Evolutionary conservation across 306 rosid genomes (phyloP), one percentile per base, ranked within the genome.

Genomic region (Canavalia gladiata): DNA sequence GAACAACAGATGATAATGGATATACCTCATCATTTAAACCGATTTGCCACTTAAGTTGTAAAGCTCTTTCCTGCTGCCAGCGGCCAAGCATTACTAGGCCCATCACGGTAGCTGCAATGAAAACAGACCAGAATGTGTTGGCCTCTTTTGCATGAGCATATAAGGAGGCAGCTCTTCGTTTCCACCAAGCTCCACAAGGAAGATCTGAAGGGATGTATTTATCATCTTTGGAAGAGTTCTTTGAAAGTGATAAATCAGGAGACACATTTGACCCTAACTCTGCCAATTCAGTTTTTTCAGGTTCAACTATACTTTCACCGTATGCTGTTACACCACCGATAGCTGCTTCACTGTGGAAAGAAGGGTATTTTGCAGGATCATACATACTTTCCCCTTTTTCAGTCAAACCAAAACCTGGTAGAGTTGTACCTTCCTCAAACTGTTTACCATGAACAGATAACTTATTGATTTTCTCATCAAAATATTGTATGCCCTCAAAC

Each of bases 171-270:
- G 98, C 98, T 82, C 94, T 88, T 81, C 97, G 86, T 86, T 88
- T 96, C 99, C 99, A 96, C 99, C 99, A 96, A 71, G 95, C 98
- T 85, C 94, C 97, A 80, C 98, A 89, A 13, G 98, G 97, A 84
- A 93, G 86, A 78, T 55, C 86, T 55, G 88, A 78, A 56, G 83
- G 57, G 30, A 56, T 78, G 69, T 60, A 80, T 68, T 86, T 81
- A n/a, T 81, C 83, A 75, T 87, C 92, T 70, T 78, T 75, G 6
- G 72, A 58, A 45, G 85, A 57, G 74, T 67, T 86, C 47, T 87
- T 88, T 39, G 97, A 78, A 42, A 58, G 73, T 45, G 89, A 59
- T 64, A 86, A 81, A 75, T 86, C 90, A 75, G 82, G 78, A 59
- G 90, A 81, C 30, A 64, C 41, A n/a, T 77, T 87, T 42, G 83